These are phyloP conservation scores for Metrosideros polymorpha DNA, from an alignment of 441 rosid species.

Conservation along the genomic window DNA sequence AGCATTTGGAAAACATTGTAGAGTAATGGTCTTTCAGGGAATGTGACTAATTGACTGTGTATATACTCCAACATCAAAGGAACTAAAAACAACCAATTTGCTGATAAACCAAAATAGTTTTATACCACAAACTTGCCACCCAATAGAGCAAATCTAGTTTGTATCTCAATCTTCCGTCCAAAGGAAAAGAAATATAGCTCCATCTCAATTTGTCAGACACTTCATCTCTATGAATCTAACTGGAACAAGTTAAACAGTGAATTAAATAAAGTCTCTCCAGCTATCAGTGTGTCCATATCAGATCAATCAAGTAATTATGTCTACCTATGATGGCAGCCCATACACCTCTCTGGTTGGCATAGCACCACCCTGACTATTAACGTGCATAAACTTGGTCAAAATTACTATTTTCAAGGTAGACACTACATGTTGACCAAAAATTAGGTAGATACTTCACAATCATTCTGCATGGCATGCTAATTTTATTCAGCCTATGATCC, in stretches of 20 bases:
- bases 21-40: neutral
- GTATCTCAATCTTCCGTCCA: neutral
- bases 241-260: neutral
- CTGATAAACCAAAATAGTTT: neutral
- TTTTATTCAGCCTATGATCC: neutral
- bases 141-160: neutral
- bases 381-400: neutral
- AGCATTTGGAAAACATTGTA: neutral
- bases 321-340: neutral
- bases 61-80: neutral
- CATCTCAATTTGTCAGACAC: neutral
- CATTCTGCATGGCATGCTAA: neutral
- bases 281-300: neutral
- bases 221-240: neutral
- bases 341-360: neutral
- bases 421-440: neutral
- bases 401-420: neutral
- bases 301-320: neutral
- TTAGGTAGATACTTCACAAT: neutral
- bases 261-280: neutral
- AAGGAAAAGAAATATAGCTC: neutral
- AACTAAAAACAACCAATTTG: neutral
- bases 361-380: neutral
- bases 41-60: neutral
- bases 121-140: neutral